Conservation (phyloP, 202 grass and related monocot species). For the Zoysia matrella region DNA sequence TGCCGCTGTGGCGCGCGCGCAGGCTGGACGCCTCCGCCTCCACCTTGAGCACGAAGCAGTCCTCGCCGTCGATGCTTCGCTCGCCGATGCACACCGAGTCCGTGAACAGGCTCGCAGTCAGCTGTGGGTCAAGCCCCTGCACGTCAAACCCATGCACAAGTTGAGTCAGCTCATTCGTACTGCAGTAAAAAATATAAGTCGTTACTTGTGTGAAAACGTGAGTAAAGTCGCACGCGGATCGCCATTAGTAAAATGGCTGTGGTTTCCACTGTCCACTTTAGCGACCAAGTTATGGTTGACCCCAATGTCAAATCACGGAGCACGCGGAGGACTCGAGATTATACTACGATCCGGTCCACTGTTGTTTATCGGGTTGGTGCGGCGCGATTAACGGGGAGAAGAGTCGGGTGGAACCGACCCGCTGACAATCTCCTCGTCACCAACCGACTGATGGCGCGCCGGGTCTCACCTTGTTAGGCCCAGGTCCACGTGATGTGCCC, state of each 20-base stretch:
- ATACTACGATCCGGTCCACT: not conserved
- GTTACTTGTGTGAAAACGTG: not conserved
- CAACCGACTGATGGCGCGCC: conserved; percentile 50
- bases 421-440: conserved; percentile 25
- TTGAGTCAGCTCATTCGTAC: too few species aligned
- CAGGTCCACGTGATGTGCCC: conserved; percentile 51
- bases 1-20: conserved; percentile 83
- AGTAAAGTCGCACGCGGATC: not conserved
- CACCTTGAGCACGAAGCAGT: conserved; percentile 95
- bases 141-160: not conserved
- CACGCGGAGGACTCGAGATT: conserved; percentile 16
- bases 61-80: conserved; percentile 73
- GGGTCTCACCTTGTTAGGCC: conserved; percentile 14
- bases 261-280: not conserved
- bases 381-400: conserved; percentile 42
- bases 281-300: conserved; percentile 23
- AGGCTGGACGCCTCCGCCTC: conserved; percentile 86
- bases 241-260: not conserved
- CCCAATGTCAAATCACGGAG: conserved; percentile 23
- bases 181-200: too few species aligned
- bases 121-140: conserved; percentile 88
- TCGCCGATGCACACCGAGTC: conserved; percentile 87
- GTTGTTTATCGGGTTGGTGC: conserved; percentile 28
- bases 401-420: too few species aligned
- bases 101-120: conserved; percentile 88